Conservation (phyloP, 176 grass and related monocot genomes). For the Cymbopogon citratus region DNA sequence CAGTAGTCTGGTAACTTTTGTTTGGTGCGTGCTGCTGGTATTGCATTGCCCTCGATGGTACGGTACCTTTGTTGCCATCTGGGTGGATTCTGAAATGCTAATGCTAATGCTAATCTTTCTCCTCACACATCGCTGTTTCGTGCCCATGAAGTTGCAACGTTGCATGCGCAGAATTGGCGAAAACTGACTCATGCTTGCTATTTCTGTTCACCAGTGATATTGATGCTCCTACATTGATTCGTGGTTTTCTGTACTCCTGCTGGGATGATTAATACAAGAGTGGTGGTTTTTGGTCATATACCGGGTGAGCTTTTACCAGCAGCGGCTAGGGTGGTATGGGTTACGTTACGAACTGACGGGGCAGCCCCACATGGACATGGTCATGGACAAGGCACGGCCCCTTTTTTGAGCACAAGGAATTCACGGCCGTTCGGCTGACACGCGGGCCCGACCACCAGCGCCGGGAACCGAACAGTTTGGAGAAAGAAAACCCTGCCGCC, state of each 20-base stretch:
- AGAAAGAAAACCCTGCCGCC: conserved; percentile 11
- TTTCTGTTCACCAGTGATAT: neutral
- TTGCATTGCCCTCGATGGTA: neutral
- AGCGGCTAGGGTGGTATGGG: conserved; percentile 1
- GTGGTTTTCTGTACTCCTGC: neutral
- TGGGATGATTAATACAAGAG: neutral
- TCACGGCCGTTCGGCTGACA: neutral
- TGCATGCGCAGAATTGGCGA: neutral
- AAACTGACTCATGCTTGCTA: neutral
- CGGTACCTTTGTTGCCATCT: conserved; percentile 15
- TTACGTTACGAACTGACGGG: neutral
- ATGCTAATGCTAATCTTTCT: neutral
- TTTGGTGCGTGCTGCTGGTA: neutral
- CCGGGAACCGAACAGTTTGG: conserved; percentile 19
- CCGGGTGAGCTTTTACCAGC: conserved; percentile 12
- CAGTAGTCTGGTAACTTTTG: neutral
- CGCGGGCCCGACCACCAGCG: neutral
- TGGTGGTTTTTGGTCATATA: neutral
- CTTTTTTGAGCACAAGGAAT: neutral
- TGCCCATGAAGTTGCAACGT: neutral
- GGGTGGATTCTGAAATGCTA: conserved; percentile 11
- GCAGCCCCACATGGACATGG: neutral
- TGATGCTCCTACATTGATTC: neutral
- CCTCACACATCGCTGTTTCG: neutral
- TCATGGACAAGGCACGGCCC: neutral